phyloP scores from a whole-genome alignment of 345 rosid species.

The Tarenaya hassleriana region DNA sequence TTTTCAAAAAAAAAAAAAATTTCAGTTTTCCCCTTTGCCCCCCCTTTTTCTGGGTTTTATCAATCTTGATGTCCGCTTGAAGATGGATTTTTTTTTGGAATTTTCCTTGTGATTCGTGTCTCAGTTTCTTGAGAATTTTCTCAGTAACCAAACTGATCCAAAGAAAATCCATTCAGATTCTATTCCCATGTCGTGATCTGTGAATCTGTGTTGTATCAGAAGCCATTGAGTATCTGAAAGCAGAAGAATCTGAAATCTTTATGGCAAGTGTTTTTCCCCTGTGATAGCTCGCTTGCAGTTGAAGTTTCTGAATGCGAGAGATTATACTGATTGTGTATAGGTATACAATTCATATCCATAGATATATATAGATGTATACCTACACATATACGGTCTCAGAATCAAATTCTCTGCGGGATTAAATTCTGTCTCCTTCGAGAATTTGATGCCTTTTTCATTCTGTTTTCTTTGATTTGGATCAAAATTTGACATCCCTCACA shows the following conservation, averaged over 20 bases:
- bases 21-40: neutral
- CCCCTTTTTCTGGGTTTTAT: constrained; percentile 4
- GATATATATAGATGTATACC: constrained; percentile 13
- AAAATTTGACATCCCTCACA: no score
- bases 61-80: constrained; percentile 14
- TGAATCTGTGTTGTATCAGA: constrained; percentile 10
- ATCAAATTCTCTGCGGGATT: constrained; percentile 8
- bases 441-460: no score
- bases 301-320: constrained; percentile 13
- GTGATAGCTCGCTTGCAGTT: constrained; percentile 7
- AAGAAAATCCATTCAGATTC: constrained; percentile 7
- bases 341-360: constrained; percentile 13
- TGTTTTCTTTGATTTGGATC: no score
- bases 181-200: constrained; percentile 6
- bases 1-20: no score
- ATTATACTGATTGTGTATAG: constrained; percentile 13
- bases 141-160: constrained; percentile 27
- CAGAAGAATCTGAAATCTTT: constrained; percentile 12
- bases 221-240: constrained; percentile 17
- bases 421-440: neutral
- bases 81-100: constrained; percentile 7
- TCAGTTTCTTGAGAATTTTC: constrained; percentile 23
- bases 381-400: constrained; percentile 7
- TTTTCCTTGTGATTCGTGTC: constrained; percentile 16
- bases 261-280: neutral